These are phyloP conservation scores for Cymbomonas tetramitiformis DNA, from an alignment of 139 green algal species.

Conservation along the genomic window DNA sequence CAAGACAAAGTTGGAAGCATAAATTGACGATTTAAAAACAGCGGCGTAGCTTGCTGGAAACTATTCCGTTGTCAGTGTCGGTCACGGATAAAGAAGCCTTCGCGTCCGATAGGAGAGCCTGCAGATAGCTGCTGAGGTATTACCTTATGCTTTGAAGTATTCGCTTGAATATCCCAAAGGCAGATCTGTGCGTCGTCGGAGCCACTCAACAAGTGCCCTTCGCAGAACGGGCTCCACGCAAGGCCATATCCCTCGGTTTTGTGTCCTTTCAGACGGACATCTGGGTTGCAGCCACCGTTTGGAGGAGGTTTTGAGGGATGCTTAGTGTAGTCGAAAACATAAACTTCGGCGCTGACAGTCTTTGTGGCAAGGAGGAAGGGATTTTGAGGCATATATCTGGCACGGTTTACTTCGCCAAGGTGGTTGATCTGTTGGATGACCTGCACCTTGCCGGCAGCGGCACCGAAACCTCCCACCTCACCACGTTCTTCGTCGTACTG, in stretches of 20 bases:
- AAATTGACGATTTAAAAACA: no score
- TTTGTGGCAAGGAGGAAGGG: constrained; percentile 95
- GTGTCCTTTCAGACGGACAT: constrained; percentile 76
- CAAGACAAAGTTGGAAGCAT: no score
- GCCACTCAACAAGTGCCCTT: constrained; percentile 77
- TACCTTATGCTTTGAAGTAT: no score
- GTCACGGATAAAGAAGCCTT: no score
- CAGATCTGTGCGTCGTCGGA: constrained; percentile 96
- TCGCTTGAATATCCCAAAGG: constrained; percentile 93
- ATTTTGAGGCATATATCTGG: constrained; percentile 56
- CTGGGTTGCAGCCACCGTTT: constrained; percentile 60
- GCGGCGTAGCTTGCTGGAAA: no score
- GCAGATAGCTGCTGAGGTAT: no score
- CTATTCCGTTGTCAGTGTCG: no score
- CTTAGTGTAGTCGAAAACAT: constrained; percentile 94
- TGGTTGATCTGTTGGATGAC: constrained; percentile 96
- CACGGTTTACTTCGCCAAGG: constrained; percentile 93
- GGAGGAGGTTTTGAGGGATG: constrained; percentile 74
- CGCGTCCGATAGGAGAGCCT: no score
- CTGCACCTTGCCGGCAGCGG: constrained; percentile 54
- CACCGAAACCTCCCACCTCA: constrained; percentile 82
- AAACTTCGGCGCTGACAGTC: constrained; percentile 72
- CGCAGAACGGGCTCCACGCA: constrained; percentile 71
- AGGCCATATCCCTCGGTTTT: constrained; percentile 91
- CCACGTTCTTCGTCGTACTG: constrained; percentile 66